Conservation (phyloP, 2,329 filamentous ascomycete genomes). For the Cordyceps farinosa region DNA sequence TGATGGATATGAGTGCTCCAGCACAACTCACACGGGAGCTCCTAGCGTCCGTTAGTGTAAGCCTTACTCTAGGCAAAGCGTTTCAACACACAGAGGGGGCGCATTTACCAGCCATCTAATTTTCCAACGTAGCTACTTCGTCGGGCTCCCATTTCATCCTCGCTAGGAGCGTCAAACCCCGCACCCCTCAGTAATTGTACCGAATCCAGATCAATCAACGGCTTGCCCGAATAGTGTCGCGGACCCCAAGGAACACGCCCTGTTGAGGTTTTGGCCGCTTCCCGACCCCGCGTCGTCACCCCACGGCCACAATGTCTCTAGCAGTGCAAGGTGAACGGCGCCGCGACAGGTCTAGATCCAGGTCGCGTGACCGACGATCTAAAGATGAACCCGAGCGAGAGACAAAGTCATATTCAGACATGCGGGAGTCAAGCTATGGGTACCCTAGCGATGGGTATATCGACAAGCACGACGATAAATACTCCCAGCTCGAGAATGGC, state of each 20-base stretch:
- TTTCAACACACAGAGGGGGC: background rate
- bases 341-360: conserved; percentile 47
- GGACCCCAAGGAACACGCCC: no score
- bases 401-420: conserved; percentile 35
- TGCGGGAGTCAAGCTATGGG: conserved; percentile 40
- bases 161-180: background rate
- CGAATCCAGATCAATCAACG: background rate
- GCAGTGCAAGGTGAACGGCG: conserved; percentile 43
- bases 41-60: background rate
- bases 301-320: conserved; percentile 45
- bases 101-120: conserved; percentile 6
- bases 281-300: background rate
- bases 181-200: background rate
- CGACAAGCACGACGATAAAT: conserved; percentile 34
- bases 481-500: conserved; percentile 30
- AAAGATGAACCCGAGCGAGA: conserved; percentile 31
- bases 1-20: background rate
- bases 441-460: conserved; percentile 35
- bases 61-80: background rate
- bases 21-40: background rate
- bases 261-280: background rate
- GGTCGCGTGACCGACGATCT: conserved; percentile 36
- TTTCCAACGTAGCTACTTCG: background rate
- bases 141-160: background rate
- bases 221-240: background rate